These are phyloP conservation scores for Mycena rebaudengoi DNA, from an alignment of 768 basidiomycete species.

Conservation along the genomic window DNA sequence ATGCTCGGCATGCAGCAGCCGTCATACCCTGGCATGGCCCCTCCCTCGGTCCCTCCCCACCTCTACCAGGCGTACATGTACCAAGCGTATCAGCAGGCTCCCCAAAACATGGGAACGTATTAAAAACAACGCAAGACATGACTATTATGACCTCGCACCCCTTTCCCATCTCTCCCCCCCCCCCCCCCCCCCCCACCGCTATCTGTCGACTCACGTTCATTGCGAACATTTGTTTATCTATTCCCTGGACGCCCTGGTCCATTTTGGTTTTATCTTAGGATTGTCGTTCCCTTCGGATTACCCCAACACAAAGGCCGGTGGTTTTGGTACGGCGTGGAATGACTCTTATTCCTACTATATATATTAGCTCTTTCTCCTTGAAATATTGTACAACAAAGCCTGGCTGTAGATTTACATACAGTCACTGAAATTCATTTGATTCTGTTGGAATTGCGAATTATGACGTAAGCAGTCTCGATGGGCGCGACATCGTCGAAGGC, in stretches of 20 bases:
- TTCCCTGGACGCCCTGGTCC: slow-evolving; percentile 17
- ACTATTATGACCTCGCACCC: slow-evolving; percentile 43
- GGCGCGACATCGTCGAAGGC: slow-evolving; percentile 70
- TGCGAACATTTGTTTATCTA: slow-evolving; percentile 20
- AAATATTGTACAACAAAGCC: slow-evolving; percentile 58
- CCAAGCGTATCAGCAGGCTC: slow-evolving; percentile 81
- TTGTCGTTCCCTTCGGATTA: slow-evolving; percentile 23
- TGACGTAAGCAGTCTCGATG: slow-evolving; percentile 48
- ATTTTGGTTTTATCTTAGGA: slow-evolving; percentile 26
- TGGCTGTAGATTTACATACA: slow-evolving; percentile 26
- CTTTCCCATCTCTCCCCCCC: slow-evolving; percentile 30
- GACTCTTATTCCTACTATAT: slow-evolving; percentile 45
- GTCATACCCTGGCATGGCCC: slow-evolving; percentile 67
- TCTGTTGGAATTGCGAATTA: slow-evolving; percentile 4
- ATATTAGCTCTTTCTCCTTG: slow-evolving; percentile 38
- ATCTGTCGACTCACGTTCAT: slow-evolving; percentile 25
- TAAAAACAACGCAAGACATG: slow-evolving; percentile 40
- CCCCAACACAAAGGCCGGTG: background rate
- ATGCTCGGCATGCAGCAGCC: slow-evolving; percentile 73
- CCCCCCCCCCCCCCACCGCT: slow-evolving; percentile 27
- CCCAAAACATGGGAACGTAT: slow-evolving; percentile 82
- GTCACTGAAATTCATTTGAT: slow-evolving; percentile 24
- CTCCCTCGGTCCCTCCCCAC: slow-evolving; percentile 69
- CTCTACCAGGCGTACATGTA: slow-evolving; percentile 87
- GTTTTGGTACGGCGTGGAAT: slow-evolving; percentile 45